Percentiles rank a stretch among this genome's conserved stretches.
These are phyloP conservation scores for Flaveria sonorensis DNA, from an alignment of 129 eudicot genomes.

Conservation along the genomic window DNA sequence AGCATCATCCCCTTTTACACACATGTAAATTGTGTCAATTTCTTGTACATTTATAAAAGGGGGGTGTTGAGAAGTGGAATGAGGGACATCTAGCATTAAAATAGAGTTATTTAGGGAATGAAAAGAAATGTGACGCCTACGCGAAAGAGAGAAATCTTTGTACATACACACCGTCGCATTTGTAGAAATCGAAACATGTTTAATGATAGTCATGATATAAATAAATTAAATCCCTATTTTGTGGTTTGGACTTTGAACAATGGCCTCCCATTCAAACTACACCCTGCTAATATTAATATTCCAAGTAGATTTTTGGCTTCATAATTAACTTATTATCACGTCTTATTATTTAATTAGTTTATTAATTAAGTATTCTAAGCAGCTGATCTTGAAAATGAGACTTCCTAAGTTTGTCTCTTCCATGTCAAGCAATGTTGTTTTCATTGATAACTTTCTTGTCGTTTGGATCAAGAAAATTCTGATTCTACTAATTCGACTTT, in stretches of 20 bases:
- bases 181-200: constrained; percentile 2
- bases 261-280: constrained; percentile 77
- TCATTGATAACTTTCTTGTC: constrained; percentile 29
- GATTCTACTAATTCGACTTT: constrained; percentile 26
- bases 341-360: constrained; percentile 4
- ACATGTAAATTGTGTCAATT: too few relatives aligned
- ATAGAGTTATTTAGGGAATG: too few relatives aligned
- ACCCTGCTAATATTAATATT: constrained; percentile 35
- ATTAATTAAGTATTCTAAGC: constrained; percentile 22
- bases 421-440: constrained; percentile 25
- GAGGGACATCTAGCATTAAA: too few relatives aligned
- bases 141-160: too few relatives aligned
- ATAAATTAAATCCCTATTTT: constrained; percentile 42
- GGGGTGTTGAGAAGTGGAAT: too few relatives aligned
- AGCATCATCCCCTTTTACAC: too few relatives aligned
- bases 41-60: too few relatives aligned
- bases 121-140: too few relatives aligned
- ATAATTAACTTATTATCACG: constrained; percentile 4
- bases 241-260: constrained; percentile 67
- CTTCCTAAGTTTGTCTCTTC: constrained; percentile 43
- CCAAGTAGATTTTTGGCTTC: constrained; percentile 34
- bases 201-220: background rate
- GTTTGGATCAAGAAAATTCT: constrained; percentile 34
- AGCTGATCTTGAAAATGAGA: constrained; percentile 55
- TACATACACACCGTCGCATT: background rate